These are phyloP conservation scores for Nicotiana obtusifolia DNA, from an alignment of 257 asterid genomes.

Conservation along the genomic window DNA sequence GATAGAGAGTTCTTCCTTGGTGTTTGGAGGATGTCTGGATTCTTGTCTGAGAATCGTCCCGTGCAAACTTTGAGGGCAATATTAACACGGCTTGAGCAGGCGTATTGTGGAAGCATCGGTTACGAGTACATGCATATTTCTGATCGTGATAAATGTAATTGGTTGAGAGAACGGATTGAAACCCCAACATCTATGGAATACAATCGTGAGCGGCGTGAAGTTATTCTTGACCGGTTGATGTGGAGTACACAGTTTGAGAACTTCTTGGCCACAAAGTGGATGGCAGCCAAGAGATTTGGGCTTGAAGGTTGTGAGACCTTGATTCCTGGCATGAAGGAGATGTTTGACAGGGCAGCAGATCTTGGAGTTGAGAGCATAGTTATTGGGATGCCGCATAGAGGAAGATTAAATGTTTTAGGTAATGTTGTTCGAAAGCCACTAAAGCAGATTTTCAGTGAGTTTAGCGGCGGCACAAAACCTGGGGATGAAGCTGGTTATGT, in stretches of 20 bases:
- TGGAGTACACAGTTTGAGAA: conserved; percentile 33
- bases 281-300: conserved; percentile 32
- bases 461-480: conserved; percentile 25
- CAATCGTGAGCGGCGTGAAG: conserved; percentile 28
- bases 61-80: conserved; percentile 29
- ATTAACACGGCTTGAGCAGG: conserved; percentile 26
- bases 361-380: conserved; percentile 35
- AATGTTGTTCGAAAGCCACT: conserved; percentile 30
- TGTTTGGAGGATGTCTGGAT: conserved; percentile 29
- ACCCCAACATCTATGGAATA: conserved; percentile 24
- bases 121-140: conserved; percentile 34
- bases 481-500: conserved; percentile 24
- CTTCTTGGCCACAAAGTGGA: conserved; percentile 32
- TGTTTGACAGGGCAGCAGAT: conserved; percentile 30
- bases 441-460: conserved; percentile 27
- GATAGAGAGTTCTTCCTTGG: conserved; percentile 34
- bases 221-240: conserved; percentile 26
- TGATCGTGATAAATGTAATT: conserved; percentile 28
- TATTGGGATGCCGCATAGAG: conserved; percentile 34
- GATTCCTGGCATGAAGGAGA: conserved; percentile 37
- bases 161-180: conserved; percentile 31
- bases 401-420: conserved; percentile 28
- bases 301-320: conserved; percentile 33
- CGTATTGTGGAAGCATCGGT: conserved; percentile 31
- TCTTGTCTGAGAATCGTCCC: conserved; percentile 33